Evolutionary conservation across 768 basidiomycete species (phyloP).

Genomic region (Boletellus ananiceps): DNA sequence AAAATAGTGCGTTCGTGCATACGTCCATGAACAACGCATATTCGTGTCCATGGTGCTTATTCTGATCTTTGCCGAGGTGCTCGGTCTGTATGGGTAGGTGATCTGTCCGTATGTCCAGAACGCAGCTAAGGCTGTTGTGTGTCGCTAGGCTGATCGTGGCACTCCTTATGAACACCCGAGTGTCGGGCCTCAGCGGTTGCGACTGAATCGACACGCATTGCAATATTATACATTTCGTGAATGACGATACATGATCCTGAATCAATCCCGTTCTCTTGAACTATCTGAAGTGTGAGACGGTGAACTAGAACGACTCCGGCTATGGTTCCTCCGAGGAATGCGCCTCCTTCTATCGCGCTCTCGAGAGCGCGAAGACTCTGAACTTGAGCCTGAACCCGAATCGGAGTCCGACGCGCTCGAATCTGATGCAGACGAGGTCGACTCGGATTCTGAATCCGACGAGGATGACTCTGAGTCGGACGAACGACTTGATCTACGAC

Average conservation of each 20-base stretch:
- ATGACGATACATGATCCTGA: conserved; percentile 7
- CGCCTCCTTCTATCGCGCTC: conserved; percentile 40
- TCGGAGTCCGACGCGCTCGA: conserved; percentile 43
- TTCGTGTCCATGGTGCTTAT: conserved; percentile 97
- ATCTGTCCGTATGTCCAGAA: background rate
- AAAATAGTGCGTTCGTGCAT: conserved; percentile 80
- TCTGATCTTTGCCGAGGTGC: conserved; percentile 86
- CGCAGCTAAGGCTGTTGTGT: background rate
- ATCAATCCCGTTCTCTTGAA: conserved; percentile 13
- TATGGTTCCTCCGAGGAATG: conserved; percentile 25
- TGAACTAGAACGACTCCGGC: conserved; percentile 22
- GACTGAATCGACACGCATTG: conserved; percentile 9
- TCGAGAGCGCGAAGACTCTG: conserved; percentile 43
- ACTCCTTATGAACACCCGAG: conserved; percentile 85
- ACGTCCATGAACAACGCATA: conserved; percentile 83
- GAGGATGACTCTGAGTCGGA: conserved; percentile 25
- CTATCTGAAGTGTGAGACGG: conserved; percentile 16
- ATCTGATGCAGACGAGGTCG: conserved; percentile 27
- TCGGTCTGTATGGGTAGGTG: conserved; percentile 80
- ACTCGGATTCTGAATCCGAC: conserved; percentile 27
- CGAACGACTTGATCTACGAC: conserved; percentile 32
- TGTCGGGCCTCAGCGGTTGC: conserved; percentile 37
- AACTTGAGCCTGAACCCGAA: conserved; percentile 40
- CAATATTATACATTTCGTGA: conserved; percentile 11
- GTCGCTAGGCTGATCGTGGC: conserved; percentile 71